Percentiles rank a stretch among this genome's conserved stretches.
Conservation (phyloP, 2,329 filamentous ascomycete genomes). For the Pleoardoris graminearum region DNA sequence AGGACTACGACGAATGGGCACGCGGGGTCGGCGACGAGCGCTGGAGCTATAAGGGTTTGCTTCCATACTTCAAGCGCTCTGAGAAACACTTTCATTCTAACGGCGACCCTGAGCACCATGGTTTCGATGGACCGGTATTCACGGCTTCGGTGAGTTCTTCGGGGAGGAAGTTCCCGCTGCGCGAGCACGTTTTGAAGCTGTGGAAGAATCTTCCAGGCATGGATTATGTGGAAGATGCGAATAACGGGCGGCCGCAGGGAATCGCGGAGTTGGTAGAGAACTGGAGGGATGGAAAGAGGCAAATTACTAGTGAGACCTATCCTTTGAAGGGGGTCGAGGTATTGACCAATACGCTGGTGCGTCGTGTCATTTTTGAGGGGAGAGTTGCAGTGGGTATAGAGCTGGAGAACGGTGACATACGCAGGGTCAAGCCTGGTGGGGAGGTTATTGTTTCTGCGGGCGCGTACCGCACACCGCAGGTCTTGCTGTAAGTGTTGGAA, state of each 20-base stretch:
- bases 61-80: conserved; percentile 33
- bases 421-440: conserved; percentile 12
- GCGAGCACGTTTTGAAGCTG: conserved; percentile 17
- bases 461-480: conserved; percentile 32
- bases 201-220: conserved; percentile 24
- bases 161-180: conserved; percentile 24
- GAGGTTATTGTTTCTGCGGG: conserved; percentile 39
- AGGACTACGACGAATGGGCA: conserved; percentile 37
- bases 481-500: too few relatives aligned
- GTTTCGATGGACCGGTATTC: conserved; percentile 30
- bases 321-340: conserved; percentile 19
- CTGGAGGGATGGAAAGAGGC: conserved; percentile 27
- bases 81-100: conserved; percentile 29
- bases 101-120: conserved; percentile 24
- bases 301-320: conserved; percentile 21
- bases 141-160: conserved; percentile 23
- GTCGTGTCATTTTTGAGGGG: conserved; percentile 8
- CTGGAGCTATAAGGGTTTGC: conserved; percentile 36
- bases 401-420: conserved; percentile 14
- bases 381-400: conserved; percentile 23
- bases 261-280: conserved; percentile 29
- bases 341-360: conserved; percentile 12
- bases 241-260: conserved; percentile 27
- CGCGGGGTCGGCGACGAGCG: conserved; percentile 23
- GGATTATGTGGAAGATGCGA: conserved; percentile 17